Conservation (phyloP, 495 filamentous ascomycete species). For the Penicillium turbatum region DNA sequence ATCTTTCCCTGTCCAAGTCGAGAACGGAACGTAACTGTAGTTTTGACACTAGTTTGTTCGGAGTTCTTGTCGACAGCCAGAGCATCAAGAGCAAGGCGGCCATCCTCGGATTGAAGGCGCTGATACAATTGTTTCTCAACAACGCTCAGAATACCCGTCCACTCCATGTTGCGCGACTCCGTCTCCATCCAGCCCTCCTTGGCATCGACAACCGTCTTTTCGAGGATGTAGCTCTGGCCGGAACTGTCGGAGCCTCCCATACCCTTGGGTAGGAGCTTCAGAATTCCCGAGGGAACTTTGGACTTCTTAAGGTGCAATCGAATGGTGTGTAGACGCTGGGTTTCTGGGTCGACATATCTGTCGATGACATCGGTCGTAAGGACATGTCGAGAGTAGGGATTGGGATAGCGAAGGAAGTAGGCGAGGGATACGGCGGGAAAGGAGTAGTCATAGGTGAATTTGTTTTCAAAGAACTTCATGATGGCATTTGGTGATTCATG, state of each 20-base stretch:
- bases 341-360: constrained; percentile 71
- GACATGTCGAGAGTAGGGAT: constrained; percentile 93
- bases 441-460: constrained; percentile 85
- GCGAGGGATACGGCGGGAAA: constrained; percentile 91
- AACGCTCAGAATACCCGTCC: constrained; percentile 87
- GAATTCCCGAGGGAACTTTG: constrained; percentile 74
- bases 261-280: constrained; percentile 76
- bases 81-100: constrained; percentile 18
- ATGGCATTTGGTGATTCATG: constrained; percentile 34
- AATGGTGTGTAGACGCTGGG: constrained; percentile 78
- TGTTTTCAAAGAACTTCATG: constrained; percentile 87
- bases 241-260: constrained; percentile 69
- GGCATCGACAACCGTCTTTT: constrained; percentile 84
- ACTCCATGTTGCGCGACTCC: constrained; percentile 80
- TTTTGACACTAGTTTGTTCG: constrained; percentile 76
- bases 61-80: constrained; percentile 37
- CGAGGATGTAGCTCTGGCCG: constrained; percentile 80
- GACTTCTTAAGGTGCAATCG: constrained; percentile 93
- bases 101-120: constrained; percentile 33
- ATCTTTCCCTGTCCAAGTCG: constrained; percentile 70
- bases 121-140: constrained; percentile 82
- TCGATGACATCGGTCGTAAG: constrained; percentile 94
- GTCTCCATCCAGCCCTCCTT: constrained; percentile 85
- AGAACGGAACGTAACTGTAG: constrained; percentile 80
- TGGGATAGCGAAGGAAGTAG: constrained; percentile 98